Percentiles rank a stretch among this genome's conserved stretches.
Conservation (phyloP, 2,329 filamentous ascomycete genomes). For the Dactylellina parvicollis region DNA sequence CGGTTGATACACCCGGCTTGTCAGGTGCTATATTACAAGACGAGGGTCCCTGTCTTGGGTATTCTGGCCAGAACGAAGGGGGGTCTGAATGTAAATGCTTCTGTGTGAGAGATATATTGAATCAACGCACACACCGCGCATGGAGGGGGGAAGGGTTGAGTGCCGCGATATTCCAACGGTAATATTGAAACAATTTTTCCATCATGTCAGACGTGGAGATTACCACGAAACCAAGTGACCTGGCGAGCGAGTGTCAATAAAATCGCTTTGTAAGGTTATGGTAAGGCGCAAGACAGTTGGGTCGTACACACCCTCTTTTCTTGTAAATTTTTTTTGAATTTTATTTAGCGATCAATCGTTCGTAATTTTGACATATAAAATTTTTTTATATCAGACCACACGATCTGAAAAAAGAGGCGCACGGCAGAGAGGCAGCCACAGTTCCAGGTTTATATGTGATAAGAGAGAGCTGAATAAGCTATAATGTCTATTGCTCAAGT, state of each 20-base stretch:
- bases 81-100: not conserved
- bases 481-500: not conserved
- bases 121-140: not conserved
- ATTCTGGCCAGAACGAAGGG: not conserved
- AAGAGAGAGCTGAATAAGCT: not conserved
- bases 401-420: constrained; percentile 2
- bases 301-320: constrained; percentile 23
- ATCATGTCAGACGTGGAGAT: constrained; percentile 35
- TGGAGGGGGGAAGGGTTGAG: not conserved
- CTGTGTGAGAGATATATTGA: constrained; percentile 17
- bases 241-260: constrained; percentile 9
- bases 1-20: not conserved
- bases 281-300: constrained; percentile 3
- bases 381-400: constrained; percentile 18
- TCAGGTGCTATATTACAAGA: not conserved
- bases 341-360: no score
- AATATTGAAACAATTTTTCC: constrained; percentile 39
- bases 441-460: not conserved
- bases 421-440: constrained; percentile 29
- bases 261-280: constrained; percentile 23
- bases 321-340: no score
- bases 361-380: no score
- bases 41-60: constrained; percentile 3
- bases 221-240: constrained; percentile 41
- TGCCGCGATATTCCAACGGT: not conserved